These are phyloP conservation scores for Saccharomycopsis olivae DNA, from an alignment of 805 yeast genomes.

Conservation along the genomic window DNA sequence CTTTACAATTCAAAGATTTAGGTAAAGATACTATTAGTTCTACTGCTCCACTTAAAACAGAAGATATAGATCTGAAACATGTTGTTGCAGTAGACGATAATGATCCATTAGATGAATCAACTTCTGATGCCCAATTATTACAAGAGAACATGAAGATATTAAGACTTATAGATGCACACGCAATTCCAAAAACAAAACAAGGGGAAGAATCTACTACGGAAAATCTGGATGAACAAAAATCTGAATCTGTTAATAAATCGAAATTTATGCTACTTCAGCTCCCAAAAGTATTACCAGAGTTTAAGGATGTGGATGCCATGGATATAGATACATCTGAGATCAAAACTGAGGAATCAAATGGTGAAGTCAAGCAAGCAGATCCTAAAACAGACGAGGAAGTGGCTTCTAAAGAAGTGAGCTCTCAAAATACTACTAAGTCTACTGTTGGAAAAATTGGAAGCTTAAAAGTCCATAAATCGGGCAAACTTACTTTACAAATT, in stretches of 20 bases:
- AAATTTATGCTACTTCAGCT: constrained; percentile 36
- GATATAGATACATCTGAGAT: too few species aligned
- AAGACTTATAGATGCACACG: constrained; percentile 7
- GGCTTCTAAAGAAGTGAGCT: background rate
- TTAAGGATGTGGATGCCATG: constrained; percentile 18
- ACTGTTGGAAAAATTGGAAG: constrained; percentile 56
- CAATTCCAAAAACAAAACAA: background rate
- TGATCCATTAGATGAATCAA: constrained; percentile 7
- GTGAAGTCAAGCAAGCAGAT: constrained; percentile 14
- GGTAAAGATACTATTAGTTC: constrained; percentile 15
- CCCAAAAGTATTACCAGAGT: constrained; percentile 36
- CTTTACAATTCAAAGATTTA: constrained; percentile 27
- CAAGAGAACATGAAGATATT: constrained; percentile 10
- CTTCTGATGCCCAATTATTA: constrained; percentile 11
- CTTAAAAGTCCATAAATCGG: constrained; percentile 72
- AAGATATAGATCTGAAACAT: background rate
- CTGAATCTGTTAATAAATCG: constrained; percentile 12
- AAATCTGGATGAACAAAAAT: background rate
- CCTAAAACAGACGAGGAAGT: background rate
- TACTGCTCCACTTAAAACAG: too few species aligned
- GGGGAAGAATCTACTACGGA: background rate
- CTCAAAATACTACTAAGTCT: background rate
- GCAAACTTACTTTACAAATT: constrained; percentile 62
- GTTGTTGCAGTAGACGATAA: constrained; percentile 11
- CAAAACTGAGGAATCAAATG: constrained; percentile 15